phyloP scores from a whole-genome alignment of 768 basidiomycete genomes.

The Pleurotus eryngii region DNA sequence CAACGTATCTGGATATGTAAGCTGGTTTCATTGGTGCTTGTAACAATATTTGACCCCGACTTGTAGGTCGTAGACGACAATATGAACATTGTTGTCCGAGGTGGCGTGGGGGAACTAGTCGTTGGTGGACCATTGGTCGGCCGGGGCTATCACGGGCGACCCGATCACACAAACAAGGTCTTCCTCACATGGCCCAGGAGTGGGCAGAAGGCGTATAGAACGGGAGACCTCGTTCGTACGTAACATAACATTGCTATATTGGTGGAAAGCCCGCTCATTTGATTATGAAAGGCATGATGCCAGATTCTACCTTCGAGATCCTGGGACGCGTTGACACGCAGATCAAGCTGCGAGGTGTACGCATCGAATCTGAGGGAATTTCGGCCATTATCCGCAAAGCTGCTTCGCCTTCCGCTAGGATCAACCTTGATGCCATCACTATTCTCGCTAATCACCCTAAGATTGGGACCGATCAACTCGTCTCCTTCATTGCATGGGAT shows the following conservation, averaged over 20 bases:
- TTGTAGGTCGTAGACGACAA: conserved; percentile 40
- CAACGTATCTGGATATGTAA: conserved; percentile 31
- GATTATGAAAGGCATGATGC: conserved; percentile 39
- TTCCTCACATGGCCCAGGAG: conserved; percentile 43
- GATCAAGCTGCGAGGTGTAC: conserved; percentile 49
- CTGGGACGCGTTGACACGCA: conserved; percentile 50
- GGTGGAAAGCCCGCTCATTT: background rate
- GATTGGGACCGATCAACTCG: conserved; percentile 41
- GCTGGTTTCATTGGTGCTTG: conserved; percentile 3
- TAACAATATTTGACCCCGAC: conserved; percentile 13
- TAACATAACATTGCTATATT: conserved; percentile 2
- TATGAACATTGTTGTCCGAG: conserved; percentile 40
- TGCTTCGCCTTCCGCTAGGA: conserved; percentile 15
- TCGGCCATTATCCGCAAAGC: conserved; percentile 40
- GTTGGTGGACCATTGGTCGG: conserved; percentile 48
- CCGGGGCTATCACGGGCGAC: conserved; percentile 44
- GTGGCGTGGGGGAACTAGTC: conserved; percentile 46
- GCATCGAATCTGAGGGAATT: conserved; percentile 52
- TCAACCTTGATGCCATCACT: conserved; percentile 36
- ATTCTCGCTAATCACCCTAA: conserved; percentile 40
- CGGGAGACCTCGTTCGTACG: conserved; percentile 44
- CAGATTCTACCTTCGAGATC: conserved; percentile 45
- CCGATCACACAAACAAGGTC: conserved; percentile 40
- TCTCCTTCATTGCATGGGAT: conserved; percentile 45
- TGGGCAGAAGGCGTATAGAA: conserved; percentile 42